Percentiles rank a stretch among this genome's conserved stretches.
These are phyloP conservation scores for Sanguinoderma infundibulare DNA, from an alignment of 1,284 basidiomycete species.

Conservation along the genomic window DNA sequence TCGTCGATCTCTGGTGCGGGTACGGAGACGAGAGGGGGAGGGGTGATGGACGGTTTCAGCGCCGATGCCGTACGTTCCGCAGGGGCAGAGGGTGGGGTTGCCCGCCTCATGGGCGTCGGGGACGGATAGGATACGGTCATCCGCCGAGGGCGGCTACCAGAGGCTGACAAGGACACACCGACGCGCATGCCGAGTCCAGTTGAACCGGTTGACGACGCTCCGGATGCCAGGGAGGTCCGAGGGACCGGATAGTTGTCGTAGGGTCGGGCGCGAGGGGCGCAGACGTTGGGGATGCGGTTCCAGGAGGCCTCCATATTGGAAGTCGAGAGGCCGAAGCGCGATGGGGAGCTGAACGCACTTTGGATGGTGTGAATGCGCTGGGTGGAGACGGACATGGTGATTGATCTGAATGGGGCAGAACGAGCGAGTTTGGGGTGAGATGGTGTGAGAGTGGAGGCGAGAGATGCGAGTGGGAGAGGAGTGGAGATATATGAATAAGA, in stretches of 20 bases:
- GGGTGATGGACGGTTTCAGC: slow-evolving; percentile 8
- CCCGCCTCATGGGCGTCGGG: slow-evolving; percentile 23
- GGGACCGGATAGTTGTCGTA: slow-evolving; percentile 13
- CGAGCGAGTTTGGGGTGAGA: background rate
- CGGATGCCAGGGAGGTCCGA: slow-evolving; percentile 22
- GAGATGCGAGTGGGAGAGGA: background rate
- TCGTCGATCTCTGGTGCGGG: slow-evolving; percentile 24
- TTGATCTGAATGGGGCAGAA: background rate
- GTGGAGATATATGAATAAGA: slow-evolving; percentile 9
- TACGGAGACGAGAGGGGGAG: slow-evolving; percentile 5
- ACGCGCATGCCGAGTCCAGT: background rate
- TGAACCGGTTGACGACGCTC: slow-evolving; percentile 5
- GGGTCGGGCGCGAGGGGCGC: slow-evolving; percentile 20
- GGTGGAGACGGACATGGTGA: slow-evolving; percentile 31
- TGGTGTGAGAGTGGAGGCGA: background rate
- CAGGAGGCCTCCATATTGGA: slow-evolving; percentile 30
- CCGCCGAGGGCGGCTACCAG: slow-evolving; percentile 17
- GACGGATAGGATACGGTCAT: slow-evolving; percentile 18
- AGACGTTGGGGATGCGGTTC: slow-evolving; percentile 34
- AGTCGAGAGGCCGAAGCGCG: slow-evolving; percentile 20
- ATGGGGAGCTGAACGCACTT: slow-evolving; percentile 30
- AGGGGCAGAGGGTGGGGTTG: slow-evolving; percentile 27
- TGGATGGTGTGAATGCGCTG: slow-evolving; percentile 36
- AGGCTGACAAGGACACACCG: slow-evolving; percentile 8
- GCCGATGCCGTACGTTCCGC: slow-evolving; percentile 19